phyloP scores from a whole-genome alignment of 768 basidiomycete genomes.

The Tricholoma bakamatsutake region DNA sequence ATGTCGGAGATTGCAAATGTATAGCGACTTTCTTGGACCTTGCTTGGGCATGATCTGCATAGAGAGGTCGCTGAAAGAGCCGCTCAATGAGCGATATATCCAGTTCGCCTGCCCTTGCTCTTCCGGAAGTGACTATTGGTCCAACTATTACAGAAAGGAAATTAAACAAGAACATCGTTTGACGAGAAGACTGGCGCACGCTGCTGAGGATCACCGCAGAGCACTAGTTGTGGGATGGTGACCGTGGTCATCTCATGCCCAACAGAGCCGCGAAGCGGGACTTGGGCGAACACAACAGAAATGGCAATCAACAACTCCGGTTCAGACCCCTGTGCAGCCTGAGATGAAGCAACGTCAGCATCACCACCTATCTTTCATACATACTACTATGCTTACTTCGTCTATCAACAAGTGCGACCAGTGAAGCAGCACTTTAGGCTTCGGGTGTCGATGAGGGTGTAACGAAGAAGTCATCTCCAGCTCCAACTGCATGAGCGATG shows the following conservation, averaged over 20 bases:
- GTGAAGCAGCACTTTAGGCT: conserved; percentile 33
- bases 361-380: not conserved
- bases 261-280: conserved; percentile 7
- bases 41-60: conserved; percentile 21
- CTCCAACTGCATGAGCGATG: conserved; percentile 33
- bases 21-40: conserved; percentile 6
- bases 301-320: conserved; percentile 45
- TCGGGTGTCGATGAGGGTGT: conserved; percentile 30
- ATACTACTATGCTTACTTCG: conserved; percentile 26
- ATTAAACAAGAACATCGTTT: not conserved
- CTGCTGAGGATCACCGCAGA: conserved; percentile 50
- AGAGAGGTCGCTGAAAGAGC: conserved; percentile 38
- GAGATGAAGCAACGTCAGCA: not conserved
- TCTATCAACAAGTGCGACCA: conserved; percentile 51
- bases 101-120: conserved; percentile 37
- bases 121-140: conserved; percentile 39
- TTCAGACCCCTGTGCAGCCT: conserved; percentile 51
- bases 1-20: conserved; percentile 5
- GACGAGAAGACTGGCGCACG: conserved; percentile 23
- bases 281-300: conserved; percentile 36
- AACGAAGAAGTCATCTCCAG: conserved; percentile 28
- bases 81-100: conserved; percentile 46
- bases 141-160: conserved; percentile 31
- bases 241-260: conserved; percentile 7
- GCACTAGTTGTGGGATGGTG: conserved; percentile 36